A percentile compares a stretch with the other conserved stretches of the same genome.
phyloP scores from a whole-genome alignment of 1,139 yeast species.

The Yamadazyma atlantica region DNA sequence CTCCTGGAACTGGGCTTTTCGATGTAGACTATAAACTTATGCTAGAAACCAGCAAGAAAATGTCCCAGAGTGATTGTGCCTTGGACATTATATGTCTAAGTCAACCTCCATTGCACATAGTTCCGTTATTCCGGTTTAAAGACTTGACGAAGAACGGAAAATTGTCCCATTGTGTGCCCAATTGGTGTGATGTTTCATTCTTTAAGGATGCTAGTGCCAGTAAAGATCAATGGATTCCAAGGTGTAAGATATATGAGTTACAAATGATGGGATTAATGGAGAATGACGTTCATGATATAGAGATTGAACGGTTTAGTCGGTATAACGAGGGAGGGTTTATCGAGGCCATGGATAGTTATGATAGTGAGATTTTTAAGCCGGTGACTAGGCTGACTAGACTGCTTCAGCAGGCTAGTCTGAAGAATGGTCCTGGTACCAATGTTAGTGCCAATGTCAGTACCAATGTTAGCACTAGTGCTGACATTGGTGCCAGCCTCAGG shows the following conservation, averaged over 20 bases:
- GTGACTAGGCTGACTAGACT: too few species aligned
- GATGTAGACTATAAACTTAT: constrained; percentile 86
- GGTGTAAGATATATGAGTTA: constrained; percentile 89
- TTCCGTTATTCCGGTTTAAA: constrained; percentile 79
- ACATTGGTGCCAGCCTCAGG: too few species aligned
- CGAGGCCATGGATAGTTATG: constrained; percentile 63
- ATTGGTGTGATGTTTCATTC: constrained; percentile 92
- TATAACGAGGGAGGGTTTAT: constrained; percentile 30
- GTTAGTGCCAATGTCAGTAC: too few species aligned
- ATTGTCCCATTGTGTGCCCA: constrained; percentile 79
- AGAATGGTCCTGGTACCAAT: too few species aligned
- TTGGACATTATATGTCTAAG: constrained; percentile 87
- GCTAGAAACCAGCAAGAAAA: constrained; percentile 70
- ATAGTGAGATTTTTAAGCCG: constrained; percentile 49
- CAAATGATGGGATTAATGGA: constrained; percentile 99
- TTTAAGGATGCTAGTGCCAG: constrained; percentile 59
- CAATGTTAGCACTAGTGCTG: too few species aligned
- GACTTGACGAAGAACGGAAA: constrained; percentile 34
- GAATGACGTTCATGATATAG: constrained; percentile 69
- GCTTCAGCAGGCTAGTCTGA: too few species aligned
- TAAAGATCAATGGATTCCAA: constrained; percentile 78
- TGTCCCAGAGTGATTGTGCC: constrained; percentile 78
- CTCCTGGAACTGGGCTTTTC: constrained; percentile 92
- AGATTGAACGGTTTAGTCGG: constrained; percentile 52
- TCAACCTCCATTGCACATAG: constrained; percentile 88